Conservation (phyloP, 1,284 basidiomycete species). For the Leccinum subfulvum region DNA sequence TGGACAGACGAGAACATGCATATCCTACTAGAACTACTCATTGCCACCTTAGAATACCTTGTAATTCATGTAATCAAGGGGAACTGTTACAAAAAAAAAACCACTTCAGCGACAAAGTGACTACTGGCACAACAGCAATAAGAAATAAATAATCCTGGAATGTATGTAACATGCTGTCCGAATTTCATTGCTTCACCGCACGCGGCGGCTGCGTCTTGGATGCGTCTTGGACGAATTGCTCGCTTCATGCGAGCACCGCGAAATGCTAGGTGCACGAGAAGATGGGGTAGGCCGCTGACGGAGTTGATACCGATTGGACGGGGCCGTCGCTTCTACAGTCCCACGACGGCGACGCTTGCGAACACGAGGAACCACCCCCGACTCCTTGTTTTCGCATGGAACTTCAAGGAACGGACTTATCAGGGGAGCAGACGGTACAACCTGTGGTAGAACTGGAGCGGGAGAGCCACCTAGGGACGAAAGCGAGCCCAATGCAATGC, state of each 20-base stretch:
- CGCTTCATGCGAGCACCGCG: conserved; percentile 16
- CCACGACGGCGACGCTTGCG: conserved; percentile 16
- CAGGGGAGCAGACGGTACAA: conserved; percentile 10
- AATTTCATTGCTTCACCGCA: conserved; percentile 11
- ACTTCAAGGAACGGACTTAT: conserved; percentile 13
- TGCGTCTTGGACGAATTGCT: conserved; percentile 13
- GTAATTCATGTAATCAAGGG: background rate
- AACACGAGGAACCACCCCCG: conserved; percentile 5
- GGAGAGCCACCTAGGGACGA: conserved; percentile 14
- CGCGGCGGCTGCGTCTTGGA: conserved; percentile 18
- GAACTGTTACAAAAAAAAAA: background rate
- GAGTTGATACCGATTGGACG: conserved; percentile 29
- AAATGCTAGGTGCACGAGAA: conserved; percentile 14
- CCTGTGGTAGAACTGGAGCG: conserved; percentile 6
- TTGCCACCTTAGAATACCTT: background rate
- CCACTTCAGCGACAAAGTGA: conserved; percentile 2
- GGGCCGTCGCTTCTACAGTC: conserved; percentile 4
- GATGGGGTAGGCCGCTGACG: conserved; percentile 29
- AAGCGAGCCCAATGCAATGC: conserved; percentile 35
- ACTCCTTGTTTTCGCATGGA: conserved; percentile 12
- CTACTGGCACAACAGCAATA: conserved; percentile 32
- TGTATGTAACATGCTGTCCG: background rate
- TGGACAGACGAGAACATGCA: background rate
- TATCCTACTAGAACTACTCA: background rate
- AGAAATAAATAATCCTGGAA: conserved; percentile 28